Conservation (phyloP, 495 filamentous ascomycete genomes). For the Penicillium roqueforti region DNA sequence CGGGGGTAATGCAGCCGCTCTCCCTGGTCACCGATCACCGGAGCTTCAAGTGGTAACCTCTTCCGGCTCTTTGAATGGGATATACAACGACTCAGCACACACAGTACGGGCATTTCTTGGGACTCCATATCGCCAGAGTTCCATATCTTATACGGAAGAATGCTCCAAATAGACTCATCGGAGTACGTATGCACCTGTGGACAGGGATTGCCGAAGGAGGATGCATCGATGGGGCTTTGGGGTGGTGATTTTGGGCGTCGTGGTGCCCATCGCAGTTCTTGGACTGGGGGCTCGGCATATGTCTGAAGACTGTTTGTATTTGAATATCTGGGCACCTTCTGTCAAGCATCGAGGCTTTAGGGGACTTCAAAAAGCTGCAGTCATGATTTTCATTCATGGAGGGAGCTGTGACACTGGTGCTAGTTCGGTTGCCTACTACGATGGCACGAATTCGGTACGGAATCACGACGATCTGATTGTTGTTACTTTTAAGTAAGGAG, state of each 20-base stretch:
- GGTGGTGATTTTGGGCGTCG: slow-evolving; percentile 9
- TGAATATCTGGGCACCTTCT: slow-evolving; percentile 48
- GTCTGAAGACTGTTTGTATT: slow-evolving; percentile 50
- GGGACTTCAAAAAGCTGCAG: slow-evolving; percentile 7
- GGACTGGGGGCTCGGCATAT: slow-evolving; percentile 25
- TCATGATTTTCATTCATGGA: slow-evolving; percentile 22
- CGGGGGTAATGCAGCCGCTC: neutral
- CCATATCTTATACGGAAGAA: slow-evolving; percentile 10
- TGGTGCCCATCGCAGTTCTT: slow-evolving; percentile 18
- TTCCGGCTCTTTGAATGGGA: slow-evolving; percentile 33
- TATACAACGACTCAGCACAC: slow-evolving; percentile 29
- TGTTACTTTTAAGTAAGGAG: slow-evolving; percentile 22
- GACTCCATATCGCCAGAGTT: slow-evolving; percentile 26
- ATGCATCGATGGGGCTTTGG: slow-evolving; percentile 5
- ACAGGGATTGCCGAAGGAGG: slow-evolving; percentile 10
- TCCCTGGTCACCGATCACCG: neutral
- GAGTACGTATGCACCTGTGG: slow-evolving; percentile 9
- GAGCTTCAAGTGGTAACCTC: slow-evolving; percentile 11
- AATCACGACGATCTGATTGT: slow-evolving; percentile 35
- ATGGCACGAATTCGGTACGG: slow-evolving; percentile 31
- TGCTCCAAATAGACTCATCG: slow-evolving; percentile 11
- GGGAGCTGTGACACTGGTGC: slow-evolving; percentile 30
- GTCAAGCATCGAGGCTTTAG: slow-evolving; percentile 1
- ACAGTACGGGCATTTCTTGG: slow-evolving; percentile 33
- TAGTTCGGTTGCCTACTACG: slow-evolving; percentile 33